Base-by-base conservation (phyloP, 2,329 filamentous ascomycete species). In the Penicillium sp. region DNA sequence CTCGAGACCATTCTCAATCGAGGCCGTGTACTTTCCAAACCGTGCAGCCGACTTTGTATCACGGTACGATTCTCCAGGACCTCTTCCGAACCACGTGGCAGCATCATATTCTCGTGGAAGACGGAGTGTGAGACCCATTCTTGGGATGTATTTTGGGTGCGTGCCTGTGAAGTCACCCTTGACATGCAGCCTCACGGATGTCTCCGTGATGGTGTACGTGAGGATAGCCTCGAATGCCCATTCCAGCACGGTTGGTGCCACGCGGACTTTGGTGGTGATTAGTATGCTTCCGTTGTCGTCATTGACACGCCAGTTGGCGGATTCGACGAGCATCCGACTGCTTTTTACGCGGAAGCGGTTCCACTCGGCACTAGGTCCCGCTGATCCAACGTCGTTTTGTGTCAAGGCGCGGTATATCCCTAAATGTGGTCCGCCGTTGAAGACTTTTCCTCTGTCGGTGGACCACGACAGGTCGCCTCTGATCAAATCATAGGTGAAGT, bases 1-100 rank as follows among this genome's bases (percentile, higher is more conserved):
- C 67, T 83, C 81, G 27, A 89, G 76, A 0, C 81, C 78, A 1
- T 23, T 45, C 6, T 50, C 40, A 23, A 60, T n/a, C 15, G 54
- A 40, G 5, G 78, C 75, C 1, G 86, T 73, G 1, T 78, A 85
- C 41, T 84, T 75, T 1, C 82, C 86, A 0, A 85, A 67, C 2
- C 74, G 75, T 63, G 87, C 84, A 1, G 84, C 81, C 13, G 77
- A 66, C 58, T 89, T 88, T 74, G 85, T 87, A 73, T 91, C 88
- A 17, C 77, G 75, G 75, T 90, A 91, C 12, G 80, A 83, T 70
- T 89, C 86, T 2, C 84, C 84, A 0, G 86, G 85, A 0, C 88
- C 87, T 6, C 82, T 82, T 6, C 86, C 87, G 59, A 84, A 83
- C 85, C 87, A 91, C 10, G 75, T 71, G 4, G 83, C 81, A 1